Evolutionary conservation across 441 rosid genomes (phyloP), one percentile per base, ranked within the genome.

Genomic region (Populus tomentosa): DNA sequence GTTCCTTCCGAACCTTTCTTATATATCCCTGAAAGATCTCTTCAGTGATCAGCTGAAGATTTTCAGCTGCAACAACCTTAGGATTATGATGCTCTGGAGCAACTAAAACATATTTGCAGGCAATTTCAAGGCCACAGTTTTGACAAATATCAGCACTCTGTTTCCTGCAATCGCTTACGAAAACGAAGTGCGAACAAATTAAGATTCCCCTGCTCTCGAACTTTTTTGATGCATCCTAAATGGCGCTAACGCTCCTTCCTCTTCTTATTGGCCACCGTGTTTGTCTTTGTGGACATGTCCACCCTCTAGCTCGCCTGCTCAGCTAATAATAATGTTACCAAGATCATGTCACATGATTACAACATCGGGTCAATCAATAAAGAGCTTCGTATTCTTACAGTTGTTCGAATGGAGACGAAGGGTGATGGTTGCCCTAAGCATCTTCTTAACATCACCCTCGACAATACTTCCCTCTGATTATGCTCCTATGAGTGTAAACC

Each of bases 1-100:
- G 18, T 78, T 24, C 74, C 84, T 4, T 71, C 68, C 20, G 18
- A 24, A 56, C 73, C 76, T 10, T 65, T 10, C n/a, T 8, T 71
- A 53, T 70, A 67, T 50, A 65, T 72, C 42, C 53, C 28, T 0
- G n/a, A 71, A 56, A 69, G 74, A 26, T 68, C 73, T 16, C n/a
- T n/a, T 70, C 30, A 6, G 1, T 4, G 6, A 23, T 5, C 70
- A 33, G 4, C 14, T 14, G 75, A 23, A 26, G 6, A 62, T 70
- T 40, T 5, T 38, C 70, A 3, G 35, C 18, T 24, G 6, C 40
- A 26, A 14, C 2, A 11, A 9, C 28, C 5, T 10, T 23, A 9
- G 0, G 42, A 9, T 38, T 38, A 38, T 38, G 42, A 38, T 38
- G 42, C 42, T 38, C 42, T 38, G 11, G 42, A 38, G 42, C 3